These are phyloP conservation scores for Chlamydomonas sp. DNA, from an alignment of 139 green algal species.

Conservation along the genomic window DNA sequence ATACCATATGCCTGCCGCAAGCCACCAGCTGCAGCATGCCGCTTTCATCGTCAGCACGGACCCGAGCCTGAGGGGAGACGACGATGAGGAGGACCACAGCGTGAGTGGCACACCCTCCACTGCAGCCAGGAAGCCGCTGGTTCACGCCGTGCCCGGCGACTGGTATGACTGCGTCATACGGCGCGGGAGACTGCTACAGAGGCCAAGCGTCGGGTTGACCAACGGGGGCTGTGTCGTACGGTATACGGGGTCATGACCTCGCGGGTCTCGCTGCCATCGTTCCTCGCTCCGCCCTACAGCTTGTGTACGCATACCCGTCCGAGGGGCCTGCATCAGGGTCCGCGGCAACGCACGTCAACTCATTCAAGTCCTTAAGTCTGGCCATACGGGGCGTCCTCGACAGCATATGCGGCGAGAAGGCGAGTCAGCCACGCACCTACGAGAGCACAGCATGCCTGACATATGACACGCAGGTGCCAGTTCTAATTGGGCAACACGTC, in stretches of 20 bases:
- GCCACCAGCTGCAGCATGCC: slow-evolving; percentile 17
- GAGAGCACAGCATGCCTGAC: not conserved
- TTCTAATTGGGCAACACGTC: too few species aligned
- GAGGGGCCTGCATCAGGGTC: not conserved
- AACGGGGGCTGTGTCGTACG: too few species aligned
- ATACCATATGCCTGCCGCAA: slow-evolving; percentile 18
- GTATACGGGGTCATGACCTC: too few species aligned
- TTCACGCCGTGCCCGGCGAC: too few species aligned
- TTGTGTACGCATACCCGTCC: slow-evolving; percentile 12
- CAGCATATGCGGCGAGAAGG: slow-evolving; percentile 40
- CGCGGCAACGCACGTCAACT: slow-evolving; percentile 3
- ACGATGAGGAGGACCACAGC: slow-evolving; percentile 35
- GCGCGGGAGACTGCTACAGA: too few species aligned
- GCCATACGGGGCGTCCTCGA: slow-evolving; percentile 22
- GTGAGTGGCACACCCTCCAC: not conserved
- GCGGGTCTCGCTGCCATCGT: not conserved
- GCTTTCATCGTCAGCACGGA: slow-evolving; percentile 37
- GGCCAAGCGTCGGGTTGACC: too few species aligned
- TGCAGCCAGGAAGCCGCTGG: too few species aligned
- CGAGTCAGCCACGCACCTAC: not conserved
- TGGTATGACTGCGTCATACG: too few species aligned
- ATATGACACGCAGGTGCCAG: not conserved
- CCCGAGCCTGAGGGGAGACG: not conserved
- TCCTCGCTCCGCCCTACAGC: not conserved
- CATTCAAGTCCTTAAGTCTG: slow-evolving; percentile 30